Conservation (phyloP, 2,329 filamentous ascomycete species). For the Magnaporthales sp. region DNA sequence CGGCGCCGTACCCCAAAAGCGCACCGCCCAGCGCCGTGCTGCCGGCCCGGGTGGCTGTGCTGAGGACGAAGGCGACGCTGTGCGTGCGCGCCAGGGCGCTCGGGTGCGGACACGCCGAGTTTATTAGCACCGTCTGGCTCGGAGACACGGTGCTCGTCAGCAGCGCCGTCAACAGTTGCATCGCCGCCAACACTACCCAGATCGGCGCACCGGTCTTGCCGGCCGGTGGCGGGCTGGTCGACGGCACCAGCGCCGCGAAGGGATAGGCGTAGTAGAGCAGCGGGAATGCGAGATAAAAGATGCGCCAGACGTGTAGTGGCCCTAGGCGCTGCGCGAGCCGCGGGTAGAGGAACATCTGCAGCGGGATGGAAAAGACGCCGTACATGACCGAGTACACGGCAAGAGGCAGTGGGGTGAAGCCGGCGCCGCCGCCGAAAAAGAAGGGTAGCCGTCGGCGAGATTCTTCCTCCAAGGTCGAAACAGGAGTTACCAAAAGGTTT, state of each 20-base stretch:
- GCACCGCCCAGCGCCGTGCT: conserved; percentile 30
- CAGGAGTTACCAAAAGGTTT: background rate
- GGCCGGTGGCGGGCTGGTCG: conserved; percentile 38
- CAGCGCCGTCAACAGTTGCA: conserved; percentile 41
- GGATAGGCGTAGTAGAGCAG: conserved; percentile 61
- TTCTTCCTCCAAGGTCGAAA: background rate
- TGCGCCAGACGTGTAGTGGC: conserved; percentile 57
- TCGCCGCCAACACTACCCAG: conserved; percentile 41
- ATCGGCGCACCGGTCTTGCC: conserved; percentile 45
- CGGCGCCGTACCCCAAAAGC: conserved; percentile 31
- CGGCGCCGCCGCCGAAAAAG: conserved; percentile 65
- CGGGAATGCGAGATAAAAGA: conserved; percentile 61
- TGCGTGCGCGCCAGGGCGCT: conserved; percentile 50
- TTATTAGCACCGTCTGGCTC: conserved; percentile 49
- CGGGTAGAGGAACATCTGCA: conserved; percentile 68
- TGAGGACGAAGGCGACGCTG: conserved; percentile 25
- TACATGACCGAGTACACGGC: conserved; percentile 70
- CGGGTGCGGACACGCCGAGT: conserved; percentile 51
- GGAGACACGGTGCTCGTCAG: conserved; percentile 59
- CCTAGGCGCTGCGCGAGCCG: conserved; percentile 58
- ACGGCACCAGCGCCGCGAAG: conserved; percentile 61
- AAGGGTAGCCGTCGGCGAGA: conserved; percentile 36
- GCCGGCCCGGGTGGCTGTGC: conserved; percentile 25
- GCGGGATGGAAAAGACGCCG: conserved; percentile 63
- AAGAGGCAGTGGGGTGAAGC: conserved; percentile 61